Base-by-base conservation (phyloP, 371 early-diverging fungal species). In the Mortierella sp. region DNA sequence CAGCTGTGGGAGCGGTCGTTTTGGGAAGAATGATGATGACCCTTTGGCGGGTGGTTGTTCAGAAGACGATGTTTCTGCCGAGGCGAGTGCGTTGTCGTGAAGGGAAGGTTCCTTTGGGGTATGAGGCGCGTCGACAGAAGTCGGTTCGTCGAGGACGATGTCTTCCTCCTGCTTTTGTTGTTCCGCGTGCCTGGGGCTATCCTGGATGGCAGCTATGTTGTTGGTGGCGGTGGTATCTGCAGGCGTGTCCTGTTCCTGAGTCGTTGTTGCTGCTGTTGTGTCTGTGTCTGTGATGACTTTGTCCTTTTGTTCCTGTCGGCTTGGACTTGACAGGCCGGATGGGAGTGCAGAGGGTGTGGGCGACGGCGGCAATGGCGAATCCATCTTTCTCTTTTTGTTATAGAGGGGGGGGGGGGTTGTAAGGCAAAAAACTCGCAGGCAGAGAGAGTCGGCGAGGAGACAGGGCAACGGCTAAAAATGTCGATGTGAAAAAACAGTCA, bases 1-100 rank as follows among this genome's bases (percentile, higher is more conserved):
- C 29, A 83, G 50, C 4, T 73, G 67, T 10, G 72, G 22, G 8
- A 83, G 64, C 19, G 78, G 78, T 64, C 58, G 73, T 63, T 73
- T 66, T n/a, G n/a, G n/a, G 37, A 78, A 41, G 34, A 39, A 61
- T 61, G 58, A 58, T 34, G 55, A 29, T 13, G 64, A 70, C 26
- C 41, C 40, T n/a, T 37, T 65, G 1, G 55, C 4, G 0, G 48
- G 9, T 4, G 9, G 37, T 11, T 22, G 19, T 34, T 34, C 37
- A 19, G 37, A 61, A 9, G 37, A 61, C 37, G 61, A 22, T 61
- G 37, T 34, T 9, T 61, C 37, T 19, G 61, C 61, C 37, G 22
- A 31, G 61, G 61, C 34, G 22, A 39, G 22, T 61, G 61, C 39
- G 37, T 8, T 61, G 39, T 61, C 39, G 37, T 34, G 19, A 22